Evolutionary conservation across 129 eudicot species (phyloP).

Genomic region (Flaveria robusta): DNA sequence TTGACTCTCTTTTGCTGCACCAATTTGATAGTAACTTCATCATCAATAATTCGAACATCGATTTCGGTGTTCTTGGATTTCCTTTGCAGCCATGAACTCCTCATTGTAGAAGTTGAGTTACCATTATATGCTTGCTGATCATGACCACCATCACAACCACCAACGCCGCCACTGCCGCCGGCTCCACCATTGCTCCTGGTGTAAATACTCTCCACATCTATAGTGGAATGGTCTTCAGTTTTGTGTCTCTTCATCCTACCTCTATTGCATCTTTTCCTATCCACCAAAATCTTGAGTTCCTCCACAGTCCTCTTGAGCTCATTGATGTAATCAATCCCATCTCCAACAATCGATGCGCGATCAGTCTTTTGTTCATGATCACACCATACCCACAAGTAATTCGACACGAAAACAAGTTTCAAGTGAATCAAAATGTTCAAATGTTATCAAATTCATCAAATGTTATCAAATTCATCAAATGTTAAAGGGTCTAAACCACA

Average conservation of each 20-base stretch:
- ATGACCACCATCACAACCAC: slow-evolving; percentile 19
- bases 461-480: slow-evolving; percentile 1
- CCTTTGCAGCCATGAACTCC: slow-evolving; percentile 94
- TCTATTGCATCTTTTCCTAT: slow-evolving; percentile 64
- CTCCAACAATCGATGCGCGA: slow-evolving; percentile 83
- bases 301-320: slow-evolving; percentile 80
- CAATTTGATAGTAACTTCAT: slow-evolving; percentile 88
- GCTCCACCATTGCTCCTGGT: slow-evolving; percentile 33
- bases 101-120: slow-evolving; percentile 49
- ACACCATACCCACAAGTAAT: slow-evolving; percentile 3
- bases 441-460: slow-evolving; percentile 12
- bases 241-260: slow-evolving; percentile 72
- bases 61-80: slow-evolving; percentile 87
- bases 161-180: slow-evolving; percentile 28
- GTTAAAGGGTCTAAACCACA: not conserved
- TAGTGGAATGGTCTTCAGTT: slow-evolving; percentile 50
- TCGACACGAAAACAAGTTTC: not conserved
- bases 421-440: not conserved
- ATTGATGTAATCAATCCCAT: slow-evolving; percentile 76
- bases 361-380: slow-evolving; percentile 51
- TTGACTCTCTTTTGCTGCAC: slow-evolving; percentile 85
- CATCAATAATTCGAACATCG: slow-evolving; percentile 87
- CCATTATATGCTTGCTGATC: slow-evolving; percentile 52
- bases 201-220: slow-evolving; percentile 43
- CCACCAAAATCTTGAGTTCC: slow-evolving; percentile 76